phyloP scores from a whole-genome alignment of 495 filamentous ascomycete genomes.

The Rostrohypoxylon terebratum region DNA sequence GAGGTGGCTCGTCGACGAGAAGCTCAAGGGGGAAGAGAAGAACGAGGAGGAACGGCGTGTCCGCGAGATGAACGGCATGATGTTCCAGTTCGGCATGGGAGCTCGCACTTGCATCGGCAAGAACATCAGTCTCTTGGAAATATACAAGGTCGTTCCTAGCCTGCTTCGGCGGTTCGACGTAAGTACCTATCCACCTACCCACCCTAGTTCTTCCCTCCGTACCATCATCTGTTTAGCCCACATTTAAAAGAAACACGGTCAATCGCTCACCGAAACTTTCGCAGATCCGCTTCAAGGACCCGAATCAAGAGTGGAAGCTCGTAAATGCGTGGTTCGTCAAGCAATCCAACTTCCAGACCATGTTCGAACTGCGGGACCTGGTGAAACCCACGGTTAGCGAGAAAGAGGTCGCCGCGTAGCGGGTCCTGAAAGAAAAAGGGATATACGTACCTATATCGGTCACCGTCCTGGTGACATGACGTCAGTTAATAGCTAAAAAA shows the following conservation, averaged over 20 bases:
- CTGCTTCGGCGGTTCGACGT: constrained; percentile 77
- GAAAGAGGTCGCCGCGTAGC: not conserved
- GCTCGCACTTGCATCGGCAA: constrained; percentile 73
- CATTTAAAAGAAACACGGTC: too few relatives aligned
- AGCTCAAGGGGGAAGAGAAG: constrained; percentile 44
- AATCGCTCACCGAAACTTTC: constrained; percentile 23
- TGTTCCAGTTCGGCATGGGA: constrained; percentile 73
- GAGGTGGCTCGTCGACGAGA: constrained; percentile 63
- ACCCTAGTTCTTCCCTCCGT: not conserved
- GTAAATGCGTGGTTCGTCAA: constrained; percentile 81
- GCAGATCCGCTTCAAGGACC: constrained; percentile 68
- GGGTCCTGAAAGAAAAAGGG: not conserved
- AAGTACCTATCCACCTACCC: constrained; percentile 30
- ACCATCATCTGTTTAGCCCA: too few relatives aligned
- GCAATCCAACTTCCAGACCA: constrained; percentile 71
- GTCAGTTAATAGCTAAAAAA: not conserved
- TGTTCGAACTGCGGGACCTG: constrained; percentile 61
- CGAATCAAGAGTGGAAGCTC: constrained; percentile 71
- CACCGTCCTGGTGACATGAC: too few relatives aligned
- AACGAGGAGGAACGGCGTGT: constrained; percentile 58
- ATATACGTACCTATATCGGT: too few relatives aligned
- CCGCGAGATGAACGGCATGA: constrained; percentile 67
- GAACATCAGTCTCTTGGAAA: constrained; percentile 80
- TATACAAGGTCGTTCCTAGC: constrained; percentile 82
- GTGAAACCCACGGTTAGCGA: constrained; percentile 53